A percentile compares a stretch with the other conserved stretches of the same genome.
Evolutionary conservation across 768 basidiomycete genomes (phyloP).

Genomic region (Polyporus arcularius): DNA sequence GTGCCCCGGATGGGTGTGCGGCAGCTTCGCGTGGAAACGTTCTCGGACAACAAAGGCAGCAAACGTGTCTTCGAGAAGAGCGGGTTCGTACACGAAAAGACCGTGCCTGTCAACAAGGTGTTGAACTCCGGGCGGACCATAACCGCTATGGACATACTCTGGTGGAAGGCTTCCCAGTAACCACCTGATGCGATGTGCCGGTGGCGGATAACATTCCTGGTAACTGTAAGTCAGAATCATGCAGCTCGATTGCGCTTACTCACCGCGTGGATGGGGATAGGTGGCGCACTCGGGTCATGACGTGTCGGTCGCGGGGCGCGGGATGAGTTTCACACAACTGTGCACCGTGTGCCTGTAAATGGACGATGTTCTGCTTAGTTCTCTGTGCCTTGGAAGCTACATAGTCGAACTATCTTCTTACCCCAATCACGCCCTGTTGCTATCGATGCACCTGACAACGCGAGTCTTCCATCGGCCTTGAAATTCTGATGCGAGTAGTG

Average conservation of each 20-base stretch:
- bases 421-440: background rate
- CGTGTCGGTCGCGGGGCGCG: background rate
- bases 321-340: background rate
- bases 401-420: conserved; percentile 7
- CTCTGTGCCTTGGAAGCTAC: background rate
- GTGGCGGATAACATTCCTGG: background rate
- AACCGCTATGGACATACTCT: conserved; percentile 25
- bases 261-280: background rate
- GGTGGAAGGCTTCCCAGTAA: conserved; percentile 21
- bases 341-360: background rate
- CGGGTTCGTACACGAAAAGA: conserved; percentile 48
- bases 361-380: background rate
- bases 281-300: background rate
- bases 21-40: conserved; percentile 45
- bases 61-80: conserved; percentile 68
- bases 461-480: background rate
- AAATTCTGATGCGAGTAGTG: background rate
- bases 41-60: conserved; percentile 59
- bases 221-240: background rate
- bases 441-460: conserved; percentile 9
- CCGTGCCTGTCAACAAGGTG: conserved; percentile 39
- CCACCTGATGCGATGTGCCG: background rate
- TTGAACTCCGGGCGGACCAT: conserved; percentile 37
- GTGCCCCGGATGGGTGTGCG: conserved; percentile 64
- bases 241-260: background rate